These are phyloP conservation scores for Aspergillus ibericus DNA, from an alignment of 2,329 filamentous ascomycete species.

Conservation along the genomic window DNA sequence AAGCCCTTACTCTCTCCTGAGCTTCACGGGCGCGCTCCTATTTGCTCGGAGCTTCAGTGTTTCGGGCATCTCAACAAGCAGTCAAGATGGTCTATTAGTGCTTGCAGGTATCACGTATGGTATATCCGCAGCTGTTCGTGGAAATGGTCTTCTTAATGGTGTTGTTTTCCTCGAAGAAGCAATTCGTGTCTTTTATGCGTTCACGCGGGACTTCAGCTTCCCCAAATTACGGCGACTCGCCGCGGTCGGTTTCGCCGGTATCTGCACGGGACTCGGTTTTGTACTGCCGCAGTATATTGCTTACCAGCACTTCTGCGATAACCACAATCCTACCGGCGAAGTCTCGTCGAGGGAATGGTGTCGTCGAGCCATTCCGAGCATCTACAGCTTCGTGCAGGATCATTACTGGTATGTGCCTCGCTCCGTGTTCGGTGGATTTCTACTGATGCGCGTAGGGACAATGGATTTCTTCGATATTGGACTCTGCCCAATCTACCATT, in stretches of 20 bases:
- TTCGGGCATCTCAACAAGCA: background rate
- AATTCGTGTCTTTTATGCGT: background rate
- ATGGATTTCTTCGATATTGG: conserved; percentile 13
- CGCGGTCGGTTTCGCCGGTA: conserved; percentile 3
- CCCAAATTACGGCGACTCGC: background rate
- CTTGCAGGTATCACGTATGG: conserved; percentile 5
- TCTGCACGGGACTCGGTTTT: conserved; percentile 8
- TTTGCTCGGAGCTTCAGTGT: conserved; percentile 6
- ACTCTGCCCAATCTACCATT: conserved; percentile 9
- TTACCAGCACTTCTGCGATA: conserved; percentile 5
- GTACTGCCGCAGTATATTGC: conserved; percentile 9
- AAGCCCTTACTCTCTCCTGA: conserved; percentile 4
- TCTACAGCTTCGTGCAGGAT: conserved; percentile 13
- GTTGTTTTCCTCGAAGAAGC: conserved; percentile 9
- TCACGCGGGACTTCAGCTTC: background rate
- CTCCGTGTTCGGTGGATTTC: no score
- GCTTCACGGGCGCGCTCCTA: conserved; percentile 6
- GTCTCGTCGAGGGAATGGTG: conserved; percentile 5
- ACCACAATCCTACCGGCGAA: background rate
- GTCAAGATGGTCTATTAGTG: background rate
- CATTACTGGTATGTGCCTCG: conserved; percentile 10
- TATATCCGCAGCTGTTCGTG: conserved; percentile 4
- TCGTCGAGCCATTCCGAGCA: background rate
- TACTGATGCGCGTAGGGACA: conserved; percentile 2
- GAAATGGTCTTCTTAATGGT: conserved; percentile 11